Base-by-base conservation (phyloP, 768 basidiomycete genomes). In the Kockovaella imperatae region DNA sequence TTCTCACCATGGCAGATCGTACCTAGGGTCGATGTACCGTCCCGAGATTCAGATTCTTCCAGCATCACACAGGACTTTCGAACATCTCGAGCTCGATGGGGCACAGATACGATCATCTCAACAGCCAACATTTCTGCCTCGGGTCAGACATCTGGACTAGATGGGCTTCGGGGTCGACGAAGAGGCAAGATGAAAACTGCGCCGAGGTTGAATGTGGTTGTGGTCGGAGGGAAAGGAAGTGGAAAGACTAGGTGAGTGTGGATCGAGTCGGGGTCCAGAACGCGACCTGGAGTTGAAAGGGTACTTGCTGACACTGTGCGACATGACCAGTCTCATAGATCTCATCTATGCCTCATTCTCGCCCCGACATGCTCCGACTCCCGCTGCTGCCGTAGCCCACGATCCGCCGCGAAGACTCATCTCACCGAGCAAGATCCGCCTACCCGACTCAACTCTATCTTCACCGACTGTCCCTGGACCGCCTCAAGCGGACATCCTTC, bases 221-320 rank as follows among this genome's bases (percentile, higher is more conserved):
- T 67, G 7, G 64, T 50, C 4, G 64, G 64, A 26, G 64, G 64
- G 6, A 56, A 57, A 41, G 50, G 50, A 6, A 54, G 55, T 6
- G 64, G 64, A 6, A 67, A 67, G 49, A 63, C 64, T 0, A 63
- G 64, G 64, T 67, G 44, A 51, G 63, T 49, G 5, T 14, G 6
- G 6, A 18, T 11, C 13, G 21, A 5, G 40, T n/a, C n/a, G n/a
- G n/a, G n/a, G n/a, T n/a, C n/a, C n/a, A n/a, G n/a, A n/a, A 41
- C 35, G 5, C 36, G 44, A 11, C 28, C 31, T 17, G 40, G 31
- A 4, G n/a, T 43, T 20, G 24, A 42, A 21, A 35, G 23, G 3
- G 18, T 3, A 13, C 53, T 25, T 10, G 26, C 43, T 11, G 23
- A 30, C 3, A 30, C 42, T 17, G 28, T 29, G 7, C 8, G 35